These are phyloP conservation scores for Cyanodermella asteris DNA, from an alignment of 2,329 filamentous ascomycete genomes.

Conservation along the genomic window DNA sequence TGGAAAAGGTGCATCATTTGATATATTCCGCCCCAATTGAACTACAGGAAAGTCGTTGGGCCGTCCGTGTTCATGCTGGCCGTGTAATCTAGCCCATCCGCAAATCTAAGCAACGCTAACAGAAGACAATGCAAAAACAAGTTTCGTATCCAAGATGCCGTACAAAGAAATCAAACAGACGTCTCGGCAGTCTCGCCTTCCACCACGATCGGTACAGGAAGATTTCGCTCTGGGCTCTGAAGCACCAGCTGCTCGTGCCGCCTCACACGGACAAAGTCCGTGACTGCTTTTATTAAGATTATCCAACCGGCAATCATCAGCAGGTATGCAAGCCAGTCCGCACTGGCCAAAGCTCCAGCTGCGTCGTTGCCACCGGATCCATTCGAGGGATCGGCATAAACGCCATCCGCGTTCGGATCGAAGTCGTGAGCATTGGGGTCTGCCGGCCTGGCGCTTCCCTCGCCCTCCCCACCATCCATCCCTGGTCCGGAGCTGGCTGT, in stretches of 20 bases:
- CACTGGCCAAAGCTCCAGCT: constrained; percentile 36
- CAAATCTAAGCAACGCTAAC: no score
- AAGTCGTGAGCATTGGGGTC: constrained; percentile 87
- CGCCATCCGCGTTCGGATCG: constrained; percentile 38
- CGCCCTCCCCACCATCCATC: constrained; percentile 30
- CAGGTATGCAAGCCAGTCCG: constrained; percentile 76
- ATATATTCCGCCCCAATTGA: no score
- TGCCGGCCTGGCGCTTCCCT: constrained; percentile 39
- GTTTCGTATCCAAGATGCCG: no score
- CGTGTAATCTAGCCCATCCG: no score
- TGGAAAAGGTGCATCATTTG: no score
- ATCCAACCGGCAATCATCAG: constrained; percentile 98
- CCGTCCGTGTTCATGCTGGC: no score
- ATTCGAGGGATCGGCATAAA: no score
- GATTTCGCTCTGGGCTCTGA: constrained; percentile 73
- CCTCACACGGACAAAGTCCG: constrained; percentile 70
- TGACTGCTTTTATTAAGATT: constrained; percentile 80
- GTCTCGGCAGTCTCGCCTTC: constrained; percentile 62
- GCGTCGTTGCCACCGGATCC: no score
- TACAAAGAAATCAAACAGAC: constrained; percentile 35
- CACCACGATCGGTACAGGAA: constrained; percentile 68
- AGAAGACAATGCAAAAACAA: no score
- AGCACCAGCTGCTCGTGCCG: constrained; percentile 83
- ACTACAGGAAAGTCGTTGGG: no score
- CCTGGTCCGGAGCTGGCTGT: no score